These are phyloP conservation scores for Eucalyptus erythrocorys DNA, from an alignment of 345 rosid genomes.

Conservation along the genomic window DNA sequence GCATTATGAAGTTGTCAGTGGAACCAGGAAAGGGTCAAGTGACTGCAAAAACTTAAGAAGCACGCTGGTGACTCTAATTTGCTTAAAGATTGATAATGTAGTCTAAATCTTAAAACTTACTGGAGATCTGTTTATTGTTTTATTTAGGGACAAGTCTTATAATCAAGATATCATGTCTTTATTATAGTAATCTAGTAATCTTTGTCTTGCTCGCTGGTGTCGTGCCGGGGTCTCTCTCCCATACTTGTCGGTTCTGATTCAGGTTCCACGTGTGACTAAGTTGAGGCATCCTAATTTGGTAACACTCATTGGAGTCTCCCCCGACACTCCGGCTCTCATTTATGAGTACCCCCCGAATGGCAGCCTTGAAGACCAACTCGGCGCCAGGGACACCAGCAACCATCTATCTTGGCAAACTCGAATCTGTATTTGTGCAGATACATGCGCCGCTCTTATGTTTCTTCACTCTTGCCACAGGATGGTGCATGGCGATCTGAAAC, in stretches of 20 bases:
- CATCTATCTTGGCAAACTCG: constrained; percentile 84
- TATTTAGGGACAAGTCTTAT: neutral
- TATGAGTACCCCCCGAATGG: constrained; percentile 84
- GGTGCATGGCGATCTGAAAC: constrained; percentile 80
- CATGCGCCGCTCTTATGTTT: constrained; percentile 71
- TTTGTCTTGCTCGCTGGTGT: neutral
- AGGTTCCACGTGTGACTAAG: constrained; percentile 63
- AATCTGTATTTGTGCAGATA: constrained; percentile 56
- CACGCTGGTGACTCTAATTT: neutral
- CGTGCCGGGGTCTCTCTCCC: neutral
- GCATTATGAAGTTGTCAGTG: neutral
- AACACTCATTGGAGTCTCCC: constrained; percentile 76
- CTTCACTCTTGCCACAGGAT: constrained; percentile 65
- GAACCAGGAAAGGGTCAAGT: neutral
- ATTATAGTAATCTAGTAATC: neutral
- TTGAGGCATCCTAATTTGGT: constrained; percentile 86
- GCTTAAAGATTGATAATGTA: neutral
- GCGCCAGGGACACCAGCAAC: constrained; percentile 45
- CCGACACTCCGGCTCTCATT: constrained; percentile 66
- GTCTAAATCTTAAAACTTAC: neutral
- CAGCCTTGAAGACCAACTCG: constrained; percentile 82
- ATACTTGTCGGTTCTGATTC: neutral
- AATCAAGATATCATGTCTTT: neutral
- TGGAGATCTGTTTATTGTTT: neutral
- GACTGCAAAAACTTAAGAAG: neutral